Evolutionary conservation across 257 asterid genomes (phyloP), one percentile per base, ranked within the genome.

Genomic region (Fraxinus cuspidata): DNA sequence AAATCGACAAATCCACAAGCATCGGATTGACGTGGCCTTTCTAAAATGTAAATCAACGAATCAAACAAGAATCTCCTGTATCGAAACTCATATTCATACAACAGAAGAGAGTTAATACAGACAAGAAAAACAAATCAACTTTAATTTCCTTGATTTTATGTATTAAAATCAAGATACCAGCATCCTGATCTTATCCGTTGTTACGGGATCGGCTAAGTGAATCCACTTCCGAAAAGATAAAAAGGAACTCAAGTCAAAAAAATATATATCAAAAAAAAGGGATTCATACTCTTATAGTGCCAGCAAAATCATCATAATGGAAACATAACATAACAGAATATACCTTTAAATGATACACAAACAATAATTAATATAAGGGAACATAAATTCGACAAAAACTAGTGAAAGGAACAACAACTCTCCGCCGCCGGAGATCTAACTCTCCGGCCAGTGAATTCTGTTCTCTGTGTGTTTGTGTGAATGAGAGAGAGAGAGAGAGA

Each of bases 31-130:
- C 27, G 69, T 11, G 69, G 69, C 69, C 32, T 63, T 63, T 23
- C 69, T 27, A 63, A 27, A 25, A 0, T 25, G 18, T 27, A 63
- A 63, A 25, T 16, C 32, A 25, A 25, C 35, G 69, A 63, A 63
- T 5, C 56, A 12, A 68, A 63, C 74, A 71, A 72, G 78, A 81
- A 81, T 77, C 81, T 35, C 53, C 47, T 35, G 37, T 81, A 35
- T 71, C 2, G 8, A 72, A 34, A 77, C 63, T 77, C 70, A 38
- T 16, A 58, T 69, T 73, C 69, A 28, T n/a, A 51, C 66, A 53
- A 60, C 40, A 71, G 73, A 47, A 34, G 25, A 76, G 15, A 71
- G 64, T 44, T 27, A 65, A 76, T 70, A 49, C 72, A 81, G 71
- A 70, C 73, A 16, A 25, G 7, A 65, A 4, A 21, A 23, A 21